Percentiles rank a stretch among this genome's conserved stretches.
Conservation (phyloP, 202 grass and related monocot genomes). For the Alloteropsis angusta region DNA sequence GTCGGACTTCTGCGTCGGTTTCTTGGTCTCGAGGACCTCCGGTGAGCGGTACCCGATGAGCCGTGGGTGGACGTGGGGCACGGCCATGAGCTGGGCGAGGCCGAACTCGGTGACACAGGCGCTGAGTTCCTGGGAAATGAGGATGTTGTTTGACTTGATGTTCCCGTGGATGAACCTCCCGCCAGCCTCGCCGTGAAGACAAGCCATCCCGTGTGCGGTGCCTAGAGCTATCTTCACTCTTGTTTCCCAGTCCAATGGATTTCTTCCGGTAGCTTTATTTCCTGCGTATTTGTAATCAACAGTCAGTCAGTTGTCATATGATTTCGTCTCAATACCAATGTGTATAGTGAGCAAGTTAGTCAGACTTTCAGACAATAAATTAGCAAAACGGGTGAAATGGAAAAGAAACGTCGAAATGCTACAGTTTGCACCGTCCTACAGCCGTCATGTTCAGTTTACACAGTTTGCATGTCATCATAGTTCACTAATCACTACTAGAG, state of each 20-base stretch:
- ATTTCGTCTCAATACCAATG: not conserved
- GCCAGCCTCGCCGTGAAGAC: slow-evolving; percentile 53
- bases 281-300: slow-evolving; percentile 29
- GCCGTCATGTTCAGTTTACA: not conserved
- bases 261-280: slow-evolving; percentile 44
- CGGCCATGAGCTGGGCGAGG: slow-evolving; percentile 62
- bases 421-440: not conserved
- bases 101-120: slow-evolving; percentile 57
- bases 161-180: slow-evolving; percentile 84
- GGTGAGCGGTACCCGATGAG: slow-evolving; percentile 76
- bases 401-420: not conserved
- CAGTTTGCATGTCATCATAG: not conserved
- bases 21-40: slow-evolving; percentile 58
- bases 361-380: not conserved
- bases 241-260: slow-evolving; percentile 64
- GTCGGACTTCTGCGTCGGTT: slow-evolving; percentile 70
- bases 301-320: not conserved
- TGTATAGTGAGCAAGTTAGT: not conserved
- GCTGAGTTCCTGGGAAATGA: slow-evolving; percentile 48
- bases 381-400: not conserved
- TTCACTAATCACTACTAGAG: not conserved
- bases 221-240: slow-evolving; percentile 62
- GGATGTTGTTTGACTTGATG: slow-evolving; percentile 77
- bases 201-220: slow-evolving; percentile 50
- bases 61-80: slow-evolving; percentile 35